phyloP scores from a whole-genome alignment of 768 basidiomycete genomes.

The Ramaria sp. region DNA sequence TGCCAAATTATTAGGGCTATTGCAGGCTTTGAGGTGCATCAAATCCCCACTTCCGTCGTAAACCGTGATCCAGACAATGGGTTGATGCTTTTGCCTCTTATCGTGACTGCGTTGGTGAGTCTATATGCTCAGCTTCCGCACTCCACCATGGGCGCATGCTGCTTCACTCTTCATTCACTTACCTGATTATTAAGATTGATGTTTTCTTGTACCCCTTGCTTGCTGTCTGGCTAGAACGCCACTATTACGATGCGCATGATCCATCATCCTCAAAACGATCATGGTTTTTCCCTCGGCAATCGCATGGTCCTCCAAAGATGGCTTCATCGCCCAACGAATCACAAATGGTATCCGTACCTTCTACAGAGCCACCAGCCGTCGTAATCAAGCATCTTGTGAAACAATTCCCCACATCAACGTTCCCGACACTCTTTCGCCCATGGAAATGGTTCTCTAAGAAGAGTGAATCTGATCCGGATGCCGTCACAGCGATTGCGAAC shows the following conservation, averaged over 20 bases:
- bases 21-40: slow-evolving; percentile 54
- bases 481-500: slow-evolving; percentile 52
- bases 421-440: neutral
- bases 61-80: slow-evolving; percentile 51
- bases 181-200: slow-evolving; percentile 36
- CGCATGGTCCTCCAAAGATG: neutral
- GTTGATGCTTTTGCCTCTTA: slow-evolving; percentile 41
- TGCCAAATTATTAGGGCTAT: slow-evolving; percentile 26
- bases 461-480: neutral
- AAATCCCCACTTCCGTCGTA: slow-evolving; percentile 41
- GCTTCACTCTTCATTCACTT: slow-evolving; percentile 24
- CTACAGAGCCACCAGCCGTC: slow-evolving; percentile 1
- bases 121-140: no score
- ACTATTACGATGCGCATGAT: slow-evolving; percentile 49
- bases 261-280: slow-evolving; percentile 15
- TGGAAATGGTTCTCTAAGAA: neutral
- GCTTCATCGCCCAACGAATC: neutral
- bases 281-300: slow-evolving; percentile 26
- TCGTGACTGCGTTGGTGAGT: slow-evolving; percentile 59
- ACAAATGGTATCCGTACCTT: neutral
- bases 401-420: slow-evolving; percentile 1
- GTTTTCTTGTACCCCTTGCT: slow-evolving; percentile 68
- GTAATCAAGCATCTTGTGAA: slow-evolving; percentile 10
- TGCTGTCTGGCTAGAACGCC: slow-evolving; percentile 46
- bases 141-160: slow-evolving; percentile 62